These are phyloP conservation scores for Drosera capensis DNA, from an alignment of 148 eudicot species.

Conservation along the genomic window DNA sequence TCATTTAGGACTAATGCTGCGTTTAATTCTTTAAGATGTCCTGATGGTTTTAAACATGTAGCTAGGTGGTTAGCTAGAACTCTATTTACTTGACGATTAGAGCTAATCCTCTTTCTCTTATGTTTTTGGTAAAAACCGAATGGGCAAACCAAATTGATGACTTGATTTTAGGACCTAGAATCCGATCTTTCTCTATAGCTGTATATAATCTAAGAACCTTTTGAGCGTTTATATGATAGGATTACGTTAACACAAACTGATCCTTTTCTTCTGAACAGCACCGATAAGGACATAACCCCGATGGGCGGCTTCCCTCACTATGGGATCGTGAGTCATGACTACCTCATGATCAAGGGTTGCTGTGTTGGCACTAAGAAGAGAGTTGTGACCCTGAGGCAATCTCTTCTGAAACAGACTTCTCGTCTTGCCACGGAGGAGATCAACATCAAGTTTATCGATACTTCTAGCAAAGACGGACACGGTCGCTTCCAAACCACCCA, in stretches of 20 bases:
- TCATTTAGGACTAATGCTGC: neutral
- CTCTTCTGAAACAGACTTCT: slow-evolving; percentile 74
- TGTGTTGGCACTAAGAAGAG: slow-evolving; percentile 85
- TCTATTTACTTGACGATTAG: no score
- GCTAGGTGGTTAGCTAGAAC: no score
- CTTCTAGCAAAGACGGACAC: slow-evolving; percentile 87
- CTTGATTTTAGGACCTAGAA: no score
- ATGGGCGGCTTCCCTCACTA: slow-evolving; percentile 95
- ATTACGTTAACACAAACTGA: no score
- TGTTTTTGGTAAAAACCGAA: no score
- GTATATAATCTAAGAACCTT: no score
- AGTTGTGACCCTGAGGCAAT: slow-evolving; percentile 70
- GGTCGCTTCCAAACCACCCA: slow-evolving; percentile 81
- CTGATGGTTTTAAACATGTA: no score
- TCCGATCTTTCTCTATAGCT: no score
- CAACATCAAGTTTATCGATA: slow-evolving; percentile 80
- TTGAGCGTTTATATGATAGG: no score
- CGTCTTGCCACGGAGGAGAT: slow-evolving; percentile 69
- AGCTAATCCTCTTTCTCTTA: no score
- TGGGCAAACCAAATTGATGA: no score
- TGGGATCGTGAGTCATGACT: slow-evolving; percentile 79
- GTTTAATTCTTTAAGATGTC: slow-evolving; percentile 10
- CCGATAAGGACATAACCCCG: slow-evolving; percentile 86
- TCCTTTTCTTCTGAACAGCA: no score
- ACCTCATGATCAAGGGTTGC: slow-evolving; percentile 71